phyloP scores from a whole-genome alignment of 225 moss, liverwort and hornwort species.

The Physcomitrium patens region DNA sequence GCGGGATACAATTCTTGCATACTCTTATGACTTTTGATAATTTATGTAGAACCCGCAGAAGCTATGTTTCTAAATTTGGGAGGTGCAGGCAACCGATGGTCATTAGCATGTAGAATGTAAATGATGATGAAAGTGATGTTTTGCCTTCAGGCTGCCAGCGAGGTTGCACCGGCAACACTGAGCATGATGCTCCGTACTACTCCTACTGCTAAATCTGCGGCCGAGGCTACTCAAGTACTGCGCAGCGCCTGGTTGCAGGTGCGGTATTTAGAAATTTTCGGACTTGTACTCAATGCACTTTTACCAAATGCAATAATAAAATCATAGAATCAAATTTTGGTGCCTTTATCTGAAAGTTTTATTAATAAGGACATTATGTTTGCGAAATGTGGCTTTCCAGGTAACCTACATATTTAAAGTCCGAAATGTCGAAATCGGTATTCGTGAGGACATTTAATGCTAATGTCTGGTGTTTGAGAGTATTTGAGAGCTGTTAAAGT shows the following conservation, averaged over 20 bases:
- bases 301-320: slow-evolving; percentile 1
- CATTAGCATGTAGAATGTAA: slow-evolving; percentile 3
- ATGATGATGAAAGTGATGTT: not conserved
- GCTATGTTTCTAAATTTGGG: not conserved
- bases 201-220: slow-evolving; percentile 53
- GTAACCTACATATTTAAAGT: not conserved
- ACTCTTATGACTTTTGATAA: not conserved
- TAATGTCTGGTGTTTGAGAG: not conserved
- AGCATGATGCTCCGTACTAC: slow-evolving; percentile 64
- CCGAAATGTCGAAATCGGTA: not conserved
- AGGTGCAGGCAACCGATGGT: not conserved
- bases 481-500: not conserved
- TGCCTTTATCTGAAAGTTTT: not conserved
- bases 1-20: not conserved
- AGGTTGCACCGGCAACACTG: slow-evolving; percentile 79
- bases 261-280: slow-evolving; percentile 1
- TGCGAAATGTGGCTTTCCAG: too few species aligned
- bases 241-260: slow-evolving; percentile 76
- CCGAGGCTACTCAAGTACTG: slow-evolving; percentile 55
- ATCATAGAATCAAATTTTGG: not conserved
- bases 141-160: slow-evolving; percentile 82
- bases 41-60: not conserved
- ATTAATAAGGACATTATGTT: not conserved
- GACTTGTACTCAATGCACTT: not conserved
- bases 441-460: slow-evolving; percentile 6